phyloP scores from a whole-genome alignment of 108 stramenopile genomes.

The Nitzschia sp. region DNA sequence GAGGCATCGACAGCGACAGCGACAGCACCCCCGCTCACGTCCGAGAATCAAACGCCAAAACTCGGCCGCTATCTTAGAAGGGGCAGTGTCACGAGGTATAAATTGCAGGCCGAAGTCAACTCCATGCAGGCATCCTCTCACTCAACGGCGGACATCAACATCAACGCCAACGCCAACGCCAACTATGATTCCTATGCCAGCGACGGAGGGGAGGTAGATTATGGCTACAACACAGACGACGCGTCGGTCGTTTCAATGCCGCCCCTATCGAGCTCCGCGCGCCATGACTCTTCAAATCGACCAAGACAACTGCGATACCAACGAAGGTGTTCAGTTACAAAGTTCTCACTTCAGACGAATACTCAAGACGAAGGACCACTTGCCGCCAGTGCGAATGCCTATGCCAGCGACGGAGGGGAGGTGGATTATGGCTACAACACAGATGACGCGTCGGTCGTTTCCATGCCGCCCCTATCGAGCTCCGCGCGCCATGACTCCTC shows the following conservation, averaged over 20 bases:
- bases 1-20: background rate
- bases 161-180: too few species aligned
- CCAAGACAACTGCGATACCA: background rate
- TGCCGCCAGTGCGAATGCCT: too few species aligned
- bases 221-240: slow-evolving; percentile 6
- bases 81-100: background rate
- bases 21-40: background rate
- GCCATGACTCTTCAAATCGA: background rate
- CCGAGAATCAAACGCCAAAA: background rate
- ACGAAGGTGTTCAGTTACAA: slow-evolving; percentile 1
- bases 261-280: background rate
- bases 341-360: background rate
- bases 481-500: background rate
- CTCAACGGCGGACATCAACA: too few species aligned
- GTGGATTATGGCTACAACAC: slow-evolving; percentile 11
- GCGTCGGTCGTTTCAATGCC: slow-evolving; percentile 2
- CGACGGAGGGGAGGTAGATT: background rate
- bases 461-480: background rate
- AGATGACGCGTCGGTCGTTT: background rate
- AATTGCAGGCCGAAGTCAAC: background rate
- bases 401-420: background rate
- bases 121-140: background rate
- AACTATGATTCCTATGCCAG: too few species aligned
- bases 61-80: background rate
- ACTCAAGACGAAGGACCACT: background rate